Base-by-base conservation (phyloP, 257 asterid species). In the Thymus mandschuricus region DNA sequence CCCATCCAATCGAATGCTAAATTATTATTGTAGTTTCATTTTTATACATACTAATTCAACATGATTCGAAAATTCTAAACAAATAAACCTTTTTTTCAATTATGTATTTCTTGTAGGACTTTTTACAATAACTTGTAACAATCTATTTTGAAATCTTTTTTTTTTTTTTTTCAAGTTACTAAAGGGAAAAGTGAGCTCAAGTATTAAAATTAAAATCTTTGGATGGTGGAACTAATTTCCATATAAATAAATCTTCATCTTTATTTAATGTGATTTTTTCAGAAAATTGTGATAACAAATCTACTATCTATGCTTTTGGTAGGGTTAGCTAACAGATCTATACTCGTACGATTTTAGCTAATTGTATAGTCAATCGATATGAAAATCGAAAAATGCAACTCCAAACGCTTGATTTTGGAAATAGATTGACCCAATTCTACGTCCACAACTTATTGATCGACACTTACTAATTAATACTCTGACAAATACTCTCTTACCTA, bases 91-190 rank as follows among this genome's bases (percentile, higher is more conserved):
- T 21, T 21, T 21, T 21, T 21, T 21, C 21, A 21, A 21, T 21
- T 21, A 21, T 21, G 21, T 21, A 21, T 43, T 65, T 48, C 30
- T 48, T 31, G 30, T 43, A 30, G 13, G 59, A 52, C 33, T 15
- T 15, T 33, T 21, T 54, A 73, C 13, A 55, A 69, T 76, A 54
- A 54, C 35, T 62, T 63, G 68, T 56, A 69, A 55, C 68, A 69
- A 64, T 45, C 49, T 55, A 60, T 38, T 48, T 35, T 11, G 29
- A 46, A 40, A 44, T 52, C 59, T 64, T 55, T 65, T 61, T 1
- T 55, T 35, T 65, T 66, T 65, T 61, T 1, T 55, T 35, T 65
- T 66, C 72, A 44, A 73, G 15, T 4, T 35, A 4, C 59, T 73
- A 31, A 43, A 56, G 7, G 29, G 45, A 64, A 48, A 67, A 75